phyloP scores from a whole-genome alignment of 208 protist species.

The Strigomonas culicis region DNA sequence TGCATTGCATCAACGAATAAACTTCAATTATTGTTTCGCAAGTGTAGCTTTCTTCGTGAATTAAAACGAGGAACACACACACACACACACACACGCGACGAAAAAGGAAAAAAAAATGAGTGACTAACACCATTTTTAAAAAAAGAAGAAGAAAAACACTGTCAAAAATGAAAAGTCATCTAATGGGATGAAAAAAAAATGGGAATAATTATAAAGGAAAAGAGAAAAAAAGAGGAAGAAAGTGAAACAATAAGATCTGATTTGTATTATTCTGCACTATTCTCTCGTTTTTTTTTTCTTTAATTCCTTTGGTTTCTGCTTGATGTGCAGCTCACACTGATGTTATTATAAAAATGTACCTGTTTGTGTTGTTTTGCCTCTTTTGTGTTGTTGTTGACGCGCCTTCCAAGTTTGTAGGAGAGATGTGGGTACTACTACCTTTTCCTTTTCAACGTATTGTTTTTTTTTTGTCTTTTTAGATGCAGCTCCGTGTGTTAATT shows the following conservation, averaged over 20 bases:
- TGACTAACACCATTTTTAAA: neutral
- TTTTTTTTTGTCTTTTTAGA: too few relatives aligned
- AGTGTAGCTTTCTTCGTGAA: neutral
- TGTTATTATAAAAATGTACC: too few relatives aligned
- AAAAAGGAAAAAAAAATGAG: neutral
- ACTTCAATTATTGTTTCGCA: neutral
- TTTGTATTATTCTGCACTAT: neutral
- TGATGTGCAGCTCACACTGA: too few relatives aligned
- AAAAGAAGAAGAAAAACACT: neutral
- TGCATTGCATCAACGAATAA: slow-evolving; percentile 6
- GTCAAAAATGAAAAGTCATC: neutral
- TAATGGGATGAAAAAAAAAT: neutral
- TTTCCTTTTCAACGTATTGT: too few relatives aligned
- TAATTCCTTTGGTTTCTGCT: neutral
- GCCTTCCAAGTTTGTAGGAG: too few relatives aligned
- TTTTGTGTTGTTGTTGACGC: too few relatives aligned
- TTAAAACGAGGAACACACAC: slow-evolving; percentile 4
- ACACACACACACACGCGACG: neutral
- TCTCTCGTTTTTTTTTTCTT: neutral
- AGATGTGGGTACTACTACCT: too few relatives aligned
- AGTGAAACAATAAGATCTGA: neutral
- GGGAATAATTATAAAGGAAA: neutral
- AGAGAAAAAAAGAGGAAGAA: neutral
- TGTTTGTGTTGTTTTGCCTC: too few relatives aligned
- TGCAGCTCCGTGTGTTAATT: too few relatives aligned